A percentile compares a stretch with the other conserved stretches of the same genome.
Conservation (phyloP, 129 eudicot genomes). For the Cynara cardunculus region DNA sequence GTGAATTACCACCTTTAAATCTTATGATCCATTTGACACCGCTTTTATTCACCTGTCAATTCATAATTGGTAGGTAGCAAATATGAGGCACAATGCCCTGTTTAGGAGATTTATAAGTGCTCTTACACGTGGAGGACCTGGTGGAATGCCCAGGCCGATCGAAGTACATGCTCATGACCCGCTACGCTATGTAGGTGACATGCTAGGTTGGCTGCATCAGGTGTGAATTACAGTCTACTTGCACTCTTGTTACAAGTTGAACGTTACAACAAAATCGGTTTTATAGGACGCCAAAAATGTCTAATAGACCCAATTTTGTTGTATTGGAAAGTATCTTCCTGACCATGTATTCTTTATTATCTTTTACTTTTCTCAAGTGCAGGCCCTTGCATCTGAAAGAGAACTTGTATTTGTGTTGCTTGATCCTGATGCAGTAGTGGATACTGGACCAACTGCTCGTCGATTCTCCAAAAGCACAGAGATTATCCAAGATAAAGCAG, state of each 20-base stretch:
- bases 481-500: conserved; percentile 50
- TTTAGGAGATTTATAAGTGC: conserved; percentile 95
- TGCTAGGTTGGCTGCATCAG: conserved; percentile 99
- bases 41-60: not conserved
- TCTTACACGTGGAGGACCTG: conserved; percentile 99
- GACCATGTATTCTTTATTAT: not conserved
- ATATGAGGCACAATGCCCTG: conserved; percentile 94
- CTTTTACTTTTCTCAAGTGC: conserved; percentile 13
- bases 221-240: conserved; percentile 28
- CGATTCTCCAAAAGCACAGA: conserved; percentile 50
- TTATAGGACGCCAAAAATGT: not conserved
- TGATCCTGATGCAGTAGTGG: conserved; percentile 79
- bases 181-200: conserved; percentile 93
- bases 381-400: conserved; percentile 99
- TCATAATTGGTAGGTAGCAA: conserved; percentile 61
- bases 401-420: conserved; percentile 92
- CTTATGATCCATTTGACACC: not conserved
- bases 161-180: conserved; percentile 99
- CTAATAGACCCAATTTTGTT: not conserved
- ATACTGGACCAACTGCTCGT: conserved; percentile 74
- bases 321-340: not conserved
- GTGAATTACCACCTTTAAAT: not conserved
- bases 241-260: not conserved
- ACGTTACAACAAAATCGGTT: not conserved
- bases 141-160: conserved; percentile 98